These are phyloP conservation scores for Fistulinella cinereoalba DNA, from an alignment of 1,284 basidiomycete species.

Conservation along the genomic window DNA sequence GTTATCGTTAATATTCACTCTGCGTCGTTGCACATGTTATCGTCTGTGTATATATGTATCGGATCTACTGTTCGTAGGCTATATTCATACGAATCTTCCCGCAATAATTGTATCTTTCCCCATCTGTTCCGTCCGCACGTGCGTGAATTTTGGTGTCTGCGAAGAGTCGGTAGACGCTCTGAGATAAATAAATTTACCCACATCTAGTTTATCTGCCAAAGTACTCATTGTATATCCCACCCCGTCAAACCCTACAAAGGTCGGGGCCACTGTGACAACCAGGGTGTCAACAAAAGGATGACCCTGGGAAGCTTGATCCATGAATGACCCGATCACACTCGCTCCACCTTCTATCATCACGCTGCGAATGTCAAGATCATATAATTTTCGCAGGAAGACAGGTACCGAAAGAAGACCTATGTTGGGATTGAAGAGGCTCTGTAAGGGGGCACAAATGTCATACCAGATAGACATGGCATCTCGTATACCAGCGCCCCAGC, in stretches of 20 bases:
- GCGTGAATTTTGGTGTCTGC: conserved; percentile 35
- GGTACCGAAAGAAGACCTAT: conserved; percentile 49
- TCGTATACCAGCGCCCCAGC: conserved; percentile 57
- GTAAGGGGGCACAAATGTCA: conserved; percentile 7
- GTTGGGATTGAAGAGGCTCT: conserved; percentile 4
- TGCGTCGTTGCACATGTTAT: neutral
- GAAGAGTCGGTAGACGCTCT: neutral
- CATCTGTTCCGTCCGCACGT: conserved; percentile 36
- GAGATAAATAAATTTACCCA: conserved; percentile 11
- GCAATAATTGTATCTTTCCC: conserved; percentile 44
- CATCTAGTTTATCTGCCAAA: conserved; percentile 6
- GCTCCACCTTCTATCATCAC: conserved; percentile 98
- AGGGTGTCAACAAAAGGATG: conserved; percentile 55
- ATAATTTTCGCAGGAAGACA: conserved; percentile 52
- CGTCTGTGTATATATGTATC: neutral
- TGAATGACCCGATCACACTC: conserved; percentile 75
- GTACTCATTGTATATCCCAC: conserved; percentile 49
- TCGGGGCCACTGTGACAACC: conserved; percentile 82
- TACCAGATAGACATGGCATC: conserved; percentile 36
- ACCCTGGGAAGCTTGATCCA: conserved; percentile 35
- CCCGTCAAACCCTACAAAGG: conserved; percentile 72
- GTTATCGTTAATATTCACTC: too few relatives aligned
- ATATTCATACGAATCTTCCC: conserved; percentile 25
- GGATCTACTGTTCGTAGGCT: neutral
- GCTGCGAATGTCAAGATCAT: conserved; percentile 56